A percentile compares a stretch with the other conserved stretches of the same genome.
These are phyloP conservation scores for Penicillium sp. DNA, from an alignment of 2,329 filamentous ascomycete genomes.

Conservation along the genomic window DNA sequence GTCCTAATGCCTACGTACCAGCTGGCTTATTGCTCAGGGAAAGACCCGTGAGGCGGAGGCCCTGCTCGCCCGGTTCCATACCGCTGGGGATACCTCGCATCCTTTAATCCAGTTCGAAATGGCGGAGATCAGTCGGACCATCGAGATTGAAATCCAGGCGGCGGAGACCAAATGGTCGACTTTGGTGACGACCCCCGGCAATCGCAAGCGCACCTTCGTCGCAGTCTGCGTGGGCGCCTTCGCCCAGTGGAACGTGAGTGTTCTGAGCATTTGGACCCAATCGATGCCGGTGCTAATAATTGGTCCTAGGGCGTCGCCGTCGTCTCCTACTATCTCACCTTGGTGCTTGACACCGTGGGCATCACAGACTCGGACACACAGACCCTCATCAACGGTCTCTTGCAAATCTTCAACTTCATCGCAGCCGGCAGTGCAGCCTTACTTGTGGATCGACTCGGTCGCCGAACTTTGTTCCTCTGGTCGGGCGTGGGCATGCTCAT, in stretches of 20 bases:
- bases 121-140: slow-evolving; percentile 21
- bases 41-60: slow-evolving; percentile 17
- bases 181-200: slow-evolving; percentile 20
- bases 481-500: slow-evolving; percentile 27
- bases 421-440: slow-evolving; percentile 17
- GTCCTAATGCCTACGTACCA: too few species aligned
- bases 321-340: slow-evolving; percentile 40
- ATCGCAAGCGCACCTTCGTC: slow-evolving; percentile 29
- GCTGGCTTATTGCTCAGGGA: slow-evolving; percentile 29
- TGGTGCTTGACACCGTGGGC: slow-evolving; percentile 39
- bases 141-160: slow-evolving; percentile 21
- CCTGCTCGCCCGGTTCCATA: slow-evolving; percentile 23
- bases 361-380: slow-evolving; percentile 36
- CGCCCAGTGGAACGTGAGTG: slow-evolving; percentile 27
- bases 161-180: slow-evolving; percentile 15
- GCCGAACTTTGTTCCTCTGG: slow-evolving; percentile 23
- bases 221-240: slow-evolving; percentile 21
- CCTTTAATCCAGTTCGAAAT: slow-evolving; percentile 27
- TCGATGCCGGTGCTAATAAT: too few species aligned
- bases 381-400: slow-evolving; percentile 40
- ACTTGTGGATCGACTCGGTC: slow-evolving; percentile 24
- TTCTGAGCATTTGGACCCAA: not conserved
- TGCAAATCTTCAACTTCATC: slow-evolving; percentile 28
- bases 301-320: slow-evolving; percentile 32
- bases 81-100: slow-evolving; percentile 16